phyloP scores from a whole-genome alignment of 106 monocot species.

The Chionographis japonica region DNA sequence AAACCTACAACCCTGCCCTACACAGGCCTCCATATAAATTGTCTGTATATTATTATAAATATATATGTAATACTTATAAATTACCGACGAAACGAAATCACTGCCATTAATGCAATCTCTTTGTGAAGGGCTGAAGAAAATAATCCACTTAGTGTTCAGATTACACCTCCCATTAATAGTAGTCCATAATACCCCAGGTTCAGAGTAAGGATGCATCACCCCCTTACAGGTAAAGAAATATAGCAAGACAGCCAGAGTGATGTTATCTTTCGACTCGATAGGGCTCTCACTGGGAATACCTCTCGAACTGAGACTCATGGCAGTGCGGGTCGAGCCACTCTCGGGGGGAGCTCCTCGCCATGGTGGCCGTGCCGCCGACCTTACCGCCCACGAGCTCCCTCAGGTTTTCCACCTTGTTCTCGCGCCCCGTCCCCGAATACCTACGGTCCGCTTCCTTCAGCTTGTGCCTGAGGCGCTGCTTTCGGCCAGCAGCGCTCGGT shows the following conservation, averaged over 20 bases:
- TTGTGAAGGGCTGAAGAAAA: not conserved
- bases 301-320: constrained; percentile 70
- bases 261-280: not conserved
- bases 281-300: constrained; percentile 21
- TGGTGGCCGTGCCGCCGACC: not conserved
- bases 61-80: no score
- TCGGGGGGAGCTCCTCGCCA: constrained; percentile 36
- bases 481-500: constrained; percentile 23
- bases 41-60: no score
- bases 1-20: no score
- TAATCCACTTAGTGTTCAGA: not conserved
- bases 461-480: constrained; percentile 56
- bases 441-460: constrained; percentile 68
- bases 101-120: no score
- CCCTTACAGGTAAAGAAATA: not conserved
- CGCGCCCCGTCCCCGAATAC: constrained; percentile 28
- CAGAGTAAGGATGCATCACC: not conserved
- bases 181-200: not conserved
- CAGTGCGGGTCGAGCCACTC: constrained; percentile 93
- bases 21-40: no score
- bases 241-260: not conserved
- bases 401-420: constrained; percentile 55
- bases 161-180: not conserved
- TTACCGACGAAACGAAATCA: no score
- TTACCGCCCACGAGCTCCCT: constrained; percentile 47